Evolutionary conservation across 1,139 yeast species (phyloP), one percentile per base, ranked within the genome.

Genomic region (Candida sp.): DNA sequence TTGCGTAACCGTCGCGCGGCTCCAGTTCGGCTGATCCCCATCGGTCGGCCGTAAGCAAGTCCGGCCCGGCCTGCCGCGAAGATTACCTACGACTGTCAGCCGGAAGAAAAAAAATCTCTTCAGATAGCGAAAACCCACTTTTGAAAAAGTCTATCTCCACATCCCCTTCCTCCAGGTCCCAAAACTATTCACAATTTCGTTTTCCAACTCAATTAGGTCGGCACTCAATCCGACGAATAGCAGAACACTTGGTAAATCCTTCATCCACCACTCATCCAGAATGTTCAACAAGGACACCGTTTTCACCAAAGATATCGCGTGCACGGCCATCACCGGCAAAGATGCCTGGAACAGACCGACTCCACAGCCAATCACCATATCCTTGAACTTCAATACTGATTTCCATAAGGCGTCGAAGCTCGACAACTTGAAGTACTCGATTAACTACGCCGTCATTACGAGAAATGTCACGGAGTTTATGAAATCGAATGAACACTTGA

Each of bases 361-460:
- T 7, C 81, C 88, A 3, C 96, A 90, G 63, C 93, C 93, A 5
- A 78, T 90, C 26, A 67, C 73, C 5, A 75, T 90, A 8, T 79
- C 87, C 3, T 74, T 89, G 26, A 75, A 78, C 50, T 76, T 91
- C 54, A 73, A 74, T 40, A 90, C 97, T 0, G 85, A 87, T 62
- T 89, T 92, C 60, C 77, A 81, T 34, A 74, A 79, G 53, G 93
- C 97, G 6, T 85, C 94, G 8, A 71, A 73, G 11, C 83, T 87
- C 0, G 98, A 93, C 67, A 92, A 91, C 64, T 75, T 93, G 59
- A 82, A 84, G 53, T 85, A 88, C 63, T 88, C 97, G 5, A 79
- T 93, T 57, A 93, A 92, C 68, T 93, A 93, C 68, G 98, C 97
- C 1, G 93, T 86, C 9, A 81, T 93, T 11, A 84, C 93, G 3